Conservation (phyloP, 2,329 filamentous ascomycete species). For the Stromatinia cepivora region DNA sequence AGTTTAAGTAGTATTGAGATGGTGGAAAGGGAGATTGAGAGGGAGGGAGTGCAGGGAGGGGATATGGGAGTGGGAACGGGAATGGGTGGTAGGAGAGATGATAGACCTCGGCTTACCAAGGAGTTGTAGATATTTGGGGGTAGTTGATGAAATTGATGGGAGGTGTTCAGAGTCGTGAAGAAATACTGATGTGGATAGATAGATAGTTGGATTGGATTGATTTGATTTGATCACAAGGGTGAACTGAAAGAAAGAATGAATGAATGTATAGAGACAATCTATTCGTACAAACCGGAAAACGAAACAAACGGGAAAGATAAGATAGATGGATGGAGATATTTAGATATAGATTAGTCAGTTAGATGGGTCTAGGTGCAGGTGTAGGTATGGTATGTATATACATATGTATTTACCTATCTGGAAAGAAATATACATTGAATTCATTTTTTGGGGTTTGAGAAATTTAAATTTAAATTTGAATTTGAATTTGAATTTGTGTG, state of each 20-base stretch:
- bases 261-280: background rate
- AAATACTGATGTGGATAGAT: background rate
- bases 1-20: constrained; percentile 80
- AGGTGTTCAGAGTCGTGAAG: background rate
- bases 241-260: background rate
- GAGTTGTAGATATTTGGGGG: constrained; percentile 9
- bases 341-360: too few species aligned
- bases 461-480: too few species aligned
- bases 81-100: constrained; percentile 15
- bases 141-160: background rate
- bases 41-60: constrained; percentile 14
- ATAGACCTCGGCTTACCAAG: constrained; percentile 15
- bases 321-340: too few species aligned
- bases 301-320: too few species aligned
- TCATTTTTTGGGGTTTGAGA: too few species aligned
- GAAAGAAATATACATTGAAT: too few species aligned
- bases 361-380: too few species aligned
- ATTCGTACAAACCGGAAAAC: too few species aligned
- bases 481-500: too few species aligned
- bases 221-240: background rate
- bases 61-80: constrained; percentile 23
- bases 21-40: constrained; percentile 40
- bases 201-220: background rate
- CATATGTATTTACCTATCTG: too few species aligned
- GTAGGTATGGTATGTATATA: too few species aligned